Conservation (phyloP, 169 alveolate species). For the Besnoitia besnoiti region DNA sequence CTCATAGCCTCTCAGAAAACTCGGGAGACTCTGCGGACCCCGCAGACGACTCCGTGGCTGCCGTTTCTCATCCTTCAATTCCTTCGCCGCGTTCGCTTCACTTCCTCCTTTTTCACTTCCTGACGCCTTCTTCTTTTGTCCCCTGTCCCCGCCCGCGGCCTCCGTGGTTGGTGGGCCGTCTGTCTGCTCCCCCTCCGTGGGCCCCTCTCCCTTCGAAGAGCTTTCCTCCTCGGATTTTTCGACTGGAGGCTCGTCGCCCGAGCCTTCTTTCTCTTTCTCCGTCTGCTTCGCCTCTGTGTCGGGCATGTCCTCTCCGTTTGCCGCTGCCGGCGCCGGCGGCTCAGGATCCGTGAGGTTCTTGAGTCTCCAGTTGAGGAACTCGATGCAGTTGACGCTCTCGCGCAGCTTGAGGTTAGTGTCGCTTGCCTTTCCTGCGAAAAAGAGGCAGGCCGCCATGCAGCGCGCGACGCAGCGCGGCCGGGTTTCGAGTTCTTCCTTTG, state of each 20-base stretch:
- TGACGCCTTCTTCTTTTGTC: neutral
- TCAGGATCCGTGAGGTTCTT: neutral
- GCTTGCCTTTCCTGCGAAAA: conserved; percentile 46
- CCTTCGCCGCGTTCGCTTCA: neutral
- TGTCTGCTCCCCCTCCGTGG: neutral
- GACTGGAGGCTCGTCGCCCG: neutral
- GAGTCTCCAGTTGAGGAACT: conserved; percentile 1
- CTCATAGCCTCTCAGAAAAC: conserved; percentile 31
- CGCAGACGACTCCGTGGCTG: neutral
- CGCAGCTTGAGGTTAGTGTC: conserved; percentile 55
- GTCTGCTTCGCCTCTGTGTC: neutral
- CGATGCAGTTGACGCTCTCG: conserved; percentile 44
- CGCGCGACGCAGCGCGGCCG: conserved; percentile 38
- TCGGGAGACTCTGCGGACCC: conserved; percentile 1
- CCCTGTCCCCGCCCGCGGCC: neutral
- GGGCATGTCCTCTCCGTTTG: neutral
- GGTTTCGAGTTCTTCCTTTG: conserved; percentile 23
- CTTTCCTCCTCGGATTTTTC: neutral
- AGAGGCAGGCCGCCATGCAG: conserved; percentile 60
- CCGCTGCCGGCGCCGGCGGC: too few species aligned
- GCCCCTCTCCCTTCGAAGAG: neutral
- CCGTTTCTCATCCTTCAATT: neutral
- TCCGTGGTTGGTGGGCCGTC: neutral
- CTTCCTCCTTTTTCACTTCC: neutral
- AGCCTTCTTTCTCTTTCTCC: neutral